Conservation (phyloP, 345 rosid species). For the thale cress (Arabidopsis thaliana) region TAIR10.1 NC_003070.9:18504501-18505000, state of each 20-base stretch:
- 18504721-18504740: not conserved
- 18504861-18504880: slow-evolving; percentile 87
- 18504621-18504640: slow-evolving; percentile 14
- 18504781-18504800: slow-evolving; percentile 17
- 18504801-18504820: slow-evolving; percentile 24
- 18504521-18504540: slow-evolving; percentile 13
- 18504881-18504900: slow-evolving; percentile 91
- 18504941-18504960: slow-evolving; percentile 36
- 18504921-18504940: slow-evolving; percentile 63
- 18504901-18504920: slow-evolving; percentile 75
- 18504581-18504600: slow-evolving; percentile 40
- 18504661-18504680: slow-evolving; percentile 20
- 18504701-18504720: not conserved
- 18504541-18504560: slow-evolving; percentile 45
- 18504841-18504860: slow-evolving; percentile 56
- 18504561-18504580: slow-evolving; percentile 45
- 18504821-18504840: slow-evolving; percentile 41
- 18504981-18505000: slow-evolving; percentile 67
- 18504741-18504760: not conserved
- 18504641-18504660: not conserved
- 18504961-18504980: slow-evolving; percentile 44
- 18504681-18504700: not conserved
- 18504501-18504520: not conserved
- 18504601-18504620: not conserved
- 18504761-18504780: slow-evolving; percentile 14